Base-by-base conservation (phyloP, 306 rosid species). In the Begonia masoniana region DNA sequence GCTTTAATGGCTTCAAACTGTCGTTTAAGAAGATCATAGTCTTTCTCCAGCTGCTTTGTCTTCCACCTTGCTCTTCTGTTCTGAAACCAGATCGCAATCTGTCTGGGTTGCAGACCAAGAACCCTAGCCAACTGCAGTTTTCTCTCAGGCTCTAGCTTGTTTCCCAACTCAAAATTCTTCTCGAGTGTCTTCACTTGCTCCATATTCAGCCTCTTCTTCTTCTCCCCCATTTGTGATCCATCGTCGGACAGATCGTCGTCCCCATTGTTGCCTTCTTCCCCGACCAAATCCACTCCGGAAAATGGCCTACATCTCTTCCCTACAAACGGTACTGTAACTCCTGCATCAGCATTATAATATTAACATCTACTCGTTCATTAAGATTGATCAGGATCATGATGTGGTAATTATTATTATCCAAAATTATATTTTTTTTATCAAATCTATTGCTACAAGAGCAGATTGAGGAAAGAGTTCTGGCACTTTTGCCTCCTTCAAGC, bases 121-220 rank as follows among this genome's bases (percentile, higher is more conserved):
- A 51, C 65, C 47, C 65, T 10, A 51, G 65, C 65, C 51, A 61
- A 39, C 57, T 61, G 65, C 65, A 51, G 51, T 61, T 61, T 61
- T 11, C 65, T 61, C 51, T 61, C 58, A 14, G 65, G 65, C 41
- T 61, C 57, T 10, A 61, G 57, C 52, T 61, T 61, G 36, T 61
- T 61, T 15, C 65, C 65, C 12, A 61, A 31, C 35, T 61, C 65
- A 8, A 61, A 61, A 3, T 61, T 61, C 19, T 61, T 61, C 23
- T 61, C 65, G 7, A 61, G 58, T n/a, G 65, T 61, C 55, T 61
- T 61, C 4, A 61, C 65, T 52, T 61, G 65, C 24, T 61, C 65
- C 57, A 61, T 51, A 13, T 61, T 61, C 7, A 51, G 58, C 24
- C 65, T 61, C 23, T 57, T 61, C 65, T 61, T 61, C 39, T 61